A percentile compares a stretch with the other conserved stretches of the same genome.
phyloP scores from a whole-genome alignment of 2,329 filamentous ascomycete genomes.

The Cadophora sp. region DNA sequence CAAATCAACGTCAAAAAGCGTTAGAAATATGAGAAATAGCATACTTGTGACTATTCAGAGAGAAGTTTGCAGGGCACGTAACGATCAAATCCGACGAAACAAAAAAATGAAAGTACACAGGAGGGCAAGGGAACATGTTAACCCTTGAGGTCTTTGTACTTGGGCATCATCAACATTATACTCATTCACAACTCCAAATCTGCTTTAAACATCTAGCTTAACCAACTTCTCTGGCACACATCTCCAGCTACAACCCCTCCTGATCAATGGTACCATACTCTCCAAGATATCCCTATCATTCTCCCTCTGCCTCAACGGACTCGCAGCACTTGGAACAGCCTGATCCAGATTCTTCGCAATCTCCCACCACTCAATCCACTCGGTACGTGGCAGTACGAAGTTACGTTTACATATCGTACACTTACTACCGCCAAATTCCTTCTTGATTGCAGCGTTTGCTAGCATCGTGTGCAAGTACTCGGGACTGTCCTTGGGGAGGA shows the following conservation, averaged over 20 bases:
- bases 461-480: conserved; percentile 35
- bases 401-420: conserved; percentile 60
- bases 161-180: neutral
- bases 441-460: conserved; percentile 46
- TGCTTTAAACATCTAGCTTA: neutral
- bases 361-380: conserved; percentile 71
- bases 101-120: too few relatives aligned
- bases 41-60: neutral
- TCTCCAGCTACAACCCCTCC: conserved; percentile 45
- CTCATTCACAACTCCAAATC: neutral
- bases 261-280: conserved; percentile 44
- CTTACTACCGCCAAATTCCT: conserved; percentile 54
- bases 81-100: too few relatives aligned
- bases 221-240: conserved; percentile 38
- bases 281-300: conserved; percentile 43
- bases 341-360: conserved; percentile 38
- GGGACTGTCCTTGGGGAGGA: conserved; percentile 35
- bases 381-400: conserved; percentile 57
- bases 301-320: conserved; percentile 35
- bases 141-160: neutral
- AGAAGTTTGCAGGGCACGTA: too few relatives aligned
- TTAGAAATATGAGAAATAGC: neutral
- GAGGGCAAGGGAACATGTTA: too few relatives aligned
- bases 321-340: conserved; percentile 32
- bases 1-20: too few relatives aligned